Evolutionary conservation across 2,329 filamentous ascomycete species (phyloP).

Genomic region (Colletotrichum camelliae): DNA sequence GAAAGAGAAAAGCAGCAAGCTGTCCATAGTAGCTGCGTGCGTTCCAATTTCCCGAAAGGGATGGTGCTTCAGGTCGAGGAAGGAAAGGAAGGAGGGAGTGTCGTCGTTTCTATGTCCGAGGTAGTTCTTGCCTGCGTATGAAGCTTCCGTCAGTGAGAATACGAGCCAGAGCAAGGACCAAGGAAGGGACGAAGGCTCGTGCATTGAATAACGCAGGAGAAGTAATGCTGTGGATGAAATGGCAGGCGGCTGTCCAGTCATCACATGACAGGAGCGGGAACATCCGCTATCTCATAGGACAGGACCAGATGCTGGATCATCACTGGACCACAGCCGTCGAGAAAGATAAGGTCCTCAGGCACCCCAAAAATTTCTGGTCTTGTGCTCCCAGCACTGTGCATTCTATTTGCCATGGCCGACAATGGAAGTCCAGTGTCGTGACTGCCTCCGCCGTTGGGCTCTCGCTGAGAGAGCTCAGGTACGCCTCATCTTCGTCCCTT

Average conservation of each 20-base stretch:
- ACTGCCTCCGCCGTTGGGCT: neutral
- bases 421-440: neutral
- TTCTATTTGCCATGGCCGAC: neutral
- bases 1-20: neutral
- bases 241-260: neutral
- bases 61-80: neutral
- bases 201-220: neutral
- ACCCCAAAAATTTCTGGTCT: neutral
- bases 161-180: neutral
- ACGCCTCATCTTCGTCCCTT: neutral
- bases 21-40: conserved; percentile 19
- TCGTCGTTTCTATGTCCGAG: neutral
- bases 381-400: neutral
- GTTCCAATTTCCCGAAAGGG: neutral
- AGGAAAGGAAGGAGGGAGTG: neutral
- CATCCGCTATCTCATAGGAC: neutral
- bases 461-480: neutral
- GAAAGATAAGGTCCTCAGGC: neutral
- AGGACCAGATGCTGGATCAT: neutral
- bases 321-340: neutral
- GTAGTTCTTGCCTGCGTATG: neutral
- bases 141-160: neutral
- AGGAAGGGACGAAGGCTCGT: neutral
- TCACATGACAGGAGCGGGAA: neutral
- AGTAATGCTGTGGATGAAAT: neutral